Conservation (phyloP, 2,329 filamentous ascomycete species). For the Pestalotiopsis sp. region DNA sequence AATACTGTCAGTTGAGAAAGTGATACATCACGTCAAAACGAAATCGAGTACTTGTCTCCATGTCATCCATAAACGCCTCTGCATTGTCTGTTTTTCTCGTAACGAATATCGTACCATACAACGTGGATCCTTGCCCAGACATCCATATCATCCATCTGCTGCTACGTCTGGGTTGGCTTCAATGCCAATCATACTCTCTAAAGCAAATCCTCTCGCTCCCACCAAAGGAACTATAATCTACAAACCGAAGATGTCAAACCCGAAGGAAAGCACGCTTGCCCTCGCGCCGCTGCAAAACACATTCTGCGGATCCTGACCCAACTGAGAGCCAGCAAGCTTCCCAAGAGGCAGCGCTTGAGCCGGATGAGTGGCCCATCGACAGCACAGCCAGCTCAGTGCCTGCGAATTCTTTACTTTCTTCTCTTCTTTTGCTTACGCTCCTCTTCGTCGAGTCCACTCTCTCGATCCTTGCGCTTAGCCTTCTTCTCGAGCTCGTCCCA, state of each 20-base stretch:
- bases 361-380: not conserved
- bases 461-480: conserved; percentile 81
- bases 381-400: conserved; percentile 21
- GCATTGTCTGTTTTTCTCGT: too few relatives aligned
- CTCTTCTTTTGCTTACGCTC: conserved; percentile 68
- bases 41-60: too few relatives aligned
- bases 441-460: conserved; percentile 72
- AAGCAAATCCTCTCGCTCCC: not conserved
- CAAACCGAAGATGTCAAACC: not conserved
- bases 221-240: conserved; percentile 1
- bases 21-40: too few relatives aligned
- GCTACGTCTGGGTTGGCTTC: not conserved
- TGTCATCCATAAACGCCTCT: too few relatives aligned
- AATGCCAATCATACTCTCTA: not conserved
- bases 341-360: not conserved
- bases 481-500: conserved; percentile 96
- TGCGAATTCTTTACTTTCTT: conserved; percentile 21
- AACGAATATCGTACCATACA: not conserved
- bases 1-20: too few relatives aligned
- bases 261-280: not conserved
- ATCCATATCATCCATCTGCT: not conserved
- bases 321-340: not conserved
- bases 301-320: not conserved
- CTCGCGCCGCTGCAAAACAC: not conserved
- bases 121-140: not conserved